Evolutionary conservation across 768 basidiomycete species (phyloP).

Genomic region (Lactifluus subvellereus): DNA sequence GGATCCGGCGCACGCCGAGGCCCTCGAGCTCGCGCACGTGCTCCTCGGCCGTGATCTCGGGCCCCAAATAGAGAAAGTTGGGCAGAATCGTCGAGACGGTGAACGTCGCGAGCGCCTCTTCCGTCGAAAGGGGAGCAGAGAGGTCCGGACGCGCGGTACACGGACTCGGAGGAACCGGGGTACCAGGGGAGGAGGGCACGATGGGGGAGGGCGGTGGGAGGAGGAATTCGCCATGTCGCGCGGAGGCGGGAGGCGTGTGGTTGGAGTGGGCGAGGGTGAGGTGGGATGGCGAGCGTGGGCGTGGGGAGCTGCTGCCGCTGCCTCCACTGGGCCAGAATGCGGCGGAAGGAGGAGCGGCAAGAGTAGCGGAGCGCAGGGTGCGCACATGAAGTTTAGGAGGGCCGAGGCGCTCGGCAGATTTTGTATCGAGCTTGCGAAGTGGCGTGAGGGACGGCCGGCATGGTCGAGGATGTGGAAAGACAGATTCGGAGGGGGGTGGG

Average conservation of each 20-base stretch:
- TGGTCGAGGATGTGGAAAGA: slow-evolving; percentile 47
- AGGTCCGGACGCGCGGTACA: slow-evolving; percentile 58
- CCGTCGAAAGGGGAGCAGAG: slow-evolving; percentile 53
- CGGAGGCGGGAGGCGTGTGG: slow-evolving; percentile 50
- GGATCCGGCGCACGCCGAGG: slow-evolving; percentile 77
- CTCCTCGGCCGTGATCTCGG: slow-evolving; percentile 68
- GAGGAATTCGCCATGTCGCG: slow-evolving; percentile 39
- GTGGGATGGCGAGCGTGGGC: slow-evolving; percentile 50
- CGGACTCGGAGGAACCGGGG: slow-evolving; percentile 49
- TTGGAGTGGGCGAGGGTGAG: slow-evolving; percentile 56
- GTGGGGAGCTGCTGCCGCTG: slow-evolving; percentile 21
- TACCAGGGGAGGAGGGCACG: slow-evolving; percentile 34
- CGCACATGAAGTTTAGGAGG: slow-evolving; percentile 58
- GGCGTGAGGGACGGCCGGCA: slow-evolving; percentile 59
- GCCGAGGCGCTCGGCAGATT: slow-evolving; percentile 46
- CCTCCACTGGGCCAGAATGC: slow-evolving; percentile 12
- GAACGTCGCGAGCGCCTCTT: slow-evolving; percentile 61
- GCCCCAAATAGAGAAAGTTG: slow-evolving; percentile 85
- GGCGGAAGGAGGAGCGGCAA: slow-evolving; percentile 44
- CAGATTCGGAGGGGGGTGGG: slow-evolving; percentile 59
- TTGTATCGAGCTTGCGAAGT: slow-evolving; percentile 57
- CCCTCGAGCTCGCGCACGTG: slow-evolving; percentile 70
- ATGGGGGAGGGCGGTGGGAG: slow-evolving; percentile 32
- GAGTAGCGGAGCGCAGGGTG: slow-evolving; percentile 55
- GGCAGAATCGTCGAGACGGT: slow-evolving; percentile 89